phyloP scores from a whole-genome alignment of 139 green algal genomes.

The Picocystis salinarum region DNA sequence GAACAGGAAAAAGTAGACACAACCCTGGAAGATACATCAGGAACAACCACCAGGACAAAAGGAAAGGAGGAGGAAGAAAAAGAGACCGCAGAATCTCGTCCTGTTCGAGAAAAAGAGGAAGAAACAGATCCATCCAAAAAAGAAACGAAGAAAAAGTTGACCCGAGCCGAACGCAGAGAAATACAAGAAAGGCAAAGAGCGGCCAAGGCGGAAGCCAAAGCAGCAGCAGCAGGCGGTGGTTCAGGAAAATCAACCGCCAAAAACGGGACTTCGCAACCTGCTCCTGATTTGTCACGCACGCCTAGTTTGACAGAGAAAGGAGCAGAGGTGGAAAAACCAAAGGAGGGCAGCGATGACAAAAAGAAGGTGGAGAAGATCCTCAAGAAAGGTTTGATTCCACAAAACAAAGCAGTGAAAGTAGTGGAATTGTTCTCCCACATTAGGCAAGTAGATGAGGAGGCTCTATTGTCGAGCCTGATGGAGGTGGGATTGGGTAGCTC shows the following conservation, averaged over 20 bases:
- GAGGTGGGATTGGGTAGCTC: slow-evolving; percentile 7
- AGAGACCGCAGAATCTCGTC: too few species aligned
- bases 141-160: slow-evolving; percentile 3
- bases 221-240: not conserved
- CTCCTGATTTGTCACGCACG: not conserved
- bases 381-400: not conserved
- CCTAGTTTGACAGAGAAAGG: slow-evolving; percentile 4
- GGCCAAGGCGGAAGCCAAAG: slow-evolving; percentile 2
- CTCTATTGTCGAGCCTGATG: not conserved
- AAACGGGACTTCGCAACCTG: not conserved
- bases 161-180: not conserved
- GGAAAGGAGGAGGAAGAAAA: too few species aligned
- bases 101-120: too few species aligned
- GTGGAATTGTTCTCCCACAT: slow-evolving; percentile 4
- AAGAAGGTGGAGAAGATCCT: slow-evolving; percentile 1
- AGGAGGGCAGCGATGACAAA: too few species aligned
- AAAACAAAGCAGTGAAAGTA: not conserved
- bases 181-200: slow-evolving; percentile 4
- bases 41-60: too few species aligned
- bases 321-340: too few species aligned
- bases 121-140: too few species aligned
- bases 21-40: too few species aligned
- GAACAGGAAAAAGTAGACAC: too few species aligned
- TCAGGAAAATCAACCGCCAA: not conserved
- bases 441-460: not conserved